These are phyloP conservation scores for Thymus quinquecostatus DNA, from an alignment of 257 asterid species.

Conservation along the genomic window DNA sequence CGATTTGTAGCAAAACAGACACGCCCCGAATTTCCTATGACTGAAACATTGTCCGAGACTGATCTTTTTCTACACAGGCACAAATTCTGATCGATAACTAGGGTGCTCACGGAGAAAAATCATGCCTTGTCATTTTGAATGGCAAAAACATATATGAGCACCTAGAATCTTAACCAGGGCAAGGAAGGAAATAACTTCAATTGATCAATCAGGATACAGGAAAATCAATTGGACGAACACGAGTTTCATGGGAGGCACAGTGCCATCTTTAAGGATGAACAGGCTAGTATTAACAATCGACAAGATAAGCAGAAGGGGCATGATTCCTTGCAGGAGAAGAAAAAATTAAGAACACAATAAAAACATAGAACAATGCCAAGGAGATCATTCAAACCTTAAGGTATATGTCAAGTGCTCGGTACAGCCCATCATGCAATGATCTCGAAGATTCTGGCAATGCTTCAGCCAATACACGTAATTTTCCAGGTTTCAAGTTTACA, in stretches of 20 bases:
- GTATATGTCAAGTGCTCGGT: constrained; percentile 86
- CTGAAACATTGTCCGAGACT: no score
- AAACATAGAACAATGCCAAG: constrained; percentile 10
- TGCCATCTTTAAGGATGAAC: background rate
- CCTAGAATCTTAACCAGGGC: background rate
- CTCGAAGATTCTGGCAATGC: constrained; percentile 87
- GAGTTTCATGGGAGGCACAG: background rate
- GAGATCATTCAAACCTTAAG: constrained; percentile 59
- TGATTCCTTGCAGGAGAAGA: background rate
- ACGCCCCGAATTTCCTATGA: background rate
- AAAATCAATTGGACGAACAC: no score
- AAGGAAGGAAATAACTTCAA: background rate
- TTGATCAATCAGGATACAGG: no score
- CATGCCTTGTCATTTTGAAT: no score
- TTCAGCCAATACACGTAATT: constrained; percentile 71
- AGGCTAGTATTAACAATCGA: background rate
- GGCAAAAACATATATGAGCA: background rate
- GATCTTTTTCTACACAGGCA: no score
- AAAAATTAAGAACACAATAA: background rate
- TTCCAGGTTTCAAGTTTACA: constrained; percentile 79
- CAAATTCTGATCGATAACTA: no score
- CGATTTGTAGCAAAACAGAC: background rate
- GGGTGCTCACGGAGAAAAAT: no score
- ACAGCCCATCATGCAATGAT: constrained; percentile 92
- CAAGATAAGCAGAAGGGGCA: background rate